phyloP scores from a whole-genome alignment of 345 rosid species.

The Moricandia arvensis region DNA sequence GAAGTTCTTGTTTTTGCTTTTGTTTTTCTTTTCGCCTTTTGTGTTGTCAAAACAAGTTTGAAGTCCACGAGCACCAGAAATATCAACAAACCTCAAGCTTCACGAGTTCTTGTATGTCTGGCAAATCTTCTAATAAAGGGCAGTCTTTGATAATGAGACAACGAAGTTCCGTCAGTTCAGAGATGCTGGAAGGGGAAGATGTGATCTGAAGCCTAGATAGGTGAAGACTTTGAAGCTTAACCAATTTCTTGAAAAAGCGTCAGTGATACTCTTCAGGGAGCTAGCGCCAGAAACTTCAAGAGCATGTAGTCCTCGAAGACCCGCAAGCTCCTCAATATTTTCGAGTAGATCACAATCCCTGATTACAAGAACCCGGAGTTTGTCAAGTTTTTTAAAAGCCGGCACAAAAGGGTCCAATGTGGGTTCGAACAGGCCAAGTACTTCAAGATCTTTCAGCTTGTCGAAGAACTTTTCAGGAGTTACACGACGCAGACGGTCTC shows the following conservation, averaged over 20 bases:
- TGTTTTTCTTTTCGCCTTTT: slow-evolving; percentile 13
- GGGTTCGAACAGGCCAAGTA: slow-evolving; percentile 48
- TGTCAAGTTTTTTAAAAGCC: neutral
- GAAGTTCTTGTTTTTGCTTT: slow-evolving; percentile 38
- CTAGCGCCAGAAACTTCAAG: slow-evolving; percentile 64
- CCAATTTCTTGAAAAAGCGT: slow-evolving; percentile 29
- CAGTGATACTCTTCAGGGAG: slow-evolving; percentile 33
- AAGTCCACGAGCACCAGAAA: slow-evolving; percentile 46
- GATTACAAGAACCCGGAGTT: slow-evolving; percentile 48
- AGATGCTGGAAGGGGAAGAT: slow-evolving; percentile 39
- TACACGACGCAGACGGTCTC: slow-evolving; percentile 40
- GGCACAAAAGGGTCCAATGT: slow-evolving; percentile 27
- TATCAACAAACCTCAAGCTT: slow-evolving; percentile 54
- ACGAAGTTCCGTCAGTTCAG: slow-evolving; percentile 35
- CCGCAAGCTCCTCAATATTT: slow-evolving; percentile 11
- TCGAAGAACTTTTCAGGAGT: slow-evolving; percentile 30
- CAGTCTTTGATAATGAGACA: slow-evolving; percentile 49
- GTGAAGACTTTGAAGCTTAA: slow-evolving; percentile 50
- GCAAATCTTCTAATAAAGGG: slow-evolving; percentile 38
- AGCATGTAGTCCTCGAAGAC: slow-evolving; percentile 35
- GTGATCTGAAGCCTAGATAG: slow-evolving; percentile 42
- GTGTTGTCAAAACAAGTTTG: slow-evolving; percentile 28
- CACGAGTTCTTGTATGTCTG: slow-evolving; percentile 30
- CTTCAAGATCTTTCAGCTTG: slow-evolving; percentile 33
- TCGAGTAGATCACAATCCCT: slow-evolving; percentile 47